These are phyloP conservation scores for Roridomyces roridus DNA, from an alignment of 768 basidiomycete genomes.

Conservation along the genomic window DNA sequence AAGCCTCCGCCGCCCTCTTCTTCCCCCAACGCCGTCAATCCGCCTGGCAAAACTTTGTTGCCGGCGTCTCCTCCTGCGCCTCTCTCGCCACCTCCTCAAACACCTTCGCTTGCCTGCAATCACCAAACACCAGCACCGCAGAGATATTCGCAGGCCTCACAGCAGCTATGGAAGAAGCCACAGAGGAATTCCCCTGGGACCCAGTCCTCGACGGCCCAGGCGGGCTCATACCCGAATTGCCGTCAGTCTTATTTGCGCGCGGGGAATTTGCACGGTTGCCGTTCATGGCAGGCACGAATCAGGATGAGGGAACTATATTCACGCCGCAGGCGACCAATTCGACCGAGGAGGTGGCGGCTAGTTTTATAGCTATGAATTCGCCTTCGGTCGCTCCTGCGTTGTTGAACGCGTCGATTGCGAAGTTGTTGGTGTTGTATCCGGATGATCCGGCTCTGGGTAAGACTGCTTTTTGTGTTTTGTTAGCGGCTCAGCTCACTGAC, in stretches of 20 bases:
- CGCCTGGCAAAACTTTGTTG: conserved; percentile 37
- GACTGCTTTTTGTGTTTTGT: too few species aligned
- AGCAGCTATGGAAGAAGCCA: conserved; percentile 25
- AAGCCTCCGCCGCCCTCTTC: conserved; percentile 33
- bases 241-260: conserved; percentile 37
- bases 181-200: conserved; percentile 36
- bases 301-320: conserved; percentile 44
- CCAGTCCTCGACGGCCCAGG: conserved; percentile 48
- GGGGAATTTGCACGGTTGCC: conserved; percentile 46
- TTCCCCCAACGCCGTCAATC: conserved; percentile 35
- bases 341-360: conserved; percentile 22
- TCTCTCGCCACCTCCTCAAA: conserved; percentile 31
- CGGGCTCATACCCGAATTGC: conserved; percentile 45
- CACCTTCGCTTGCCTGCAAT: conserved; percentile 39
- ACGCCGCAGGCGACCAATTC: conserved; percentile 29
- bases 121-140: conserved; percentile 32
- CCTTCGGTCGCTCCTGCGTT: conserved; percentile 22
- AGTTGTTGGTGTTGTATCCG: conserved; percentile 46
- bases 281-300: conserved; percentile 49
- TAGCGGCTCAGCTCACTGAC: too few species aligned
- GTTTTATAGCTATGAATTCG: conserved; percentile 32
- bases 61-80: conserved; percentile 34
- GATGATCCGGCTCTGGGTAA: conserved; percentile 39
- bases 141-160: conserved; percentile 38
- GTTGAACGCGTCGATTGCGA: conserved; percentile 25